phyloP scores from a whole-genome alignment of 1,284 basidiomycete genomes.

The Puccinia brachypodii region DNA sequence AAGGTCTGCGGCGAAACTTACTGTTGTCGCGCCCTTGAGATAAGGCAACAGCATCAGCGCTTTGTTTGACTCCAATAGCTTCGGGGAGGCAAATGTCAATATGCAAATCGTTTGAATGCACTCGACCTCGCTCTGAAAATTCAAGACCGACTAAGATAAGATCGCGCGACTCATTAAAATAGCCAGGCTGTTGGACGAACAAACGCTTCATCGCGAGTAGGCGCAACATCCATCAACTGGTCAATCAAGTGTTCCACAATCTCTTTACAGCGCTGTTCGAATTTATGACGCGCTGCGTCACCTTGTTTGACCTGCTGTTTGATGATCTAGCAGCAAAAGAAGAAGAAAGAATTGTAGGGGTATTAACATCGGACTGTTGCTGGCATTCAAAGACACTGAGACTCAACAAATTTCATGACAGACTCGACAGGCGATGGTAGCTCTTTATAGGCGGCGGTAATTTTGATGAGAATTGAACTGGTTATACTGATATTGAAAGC shows the following conservation, averaged over 20 bases:
- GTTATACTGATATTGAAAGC: slow-evolving; percentile 12
- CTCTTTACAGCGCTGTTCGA: slow-evolving; percentile 33
- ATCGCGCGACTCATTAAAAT: not conserved
- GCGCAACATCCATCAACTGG: slow-evolving; percentile 41
- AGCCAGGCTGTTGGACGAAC: slow-evolving; percentile 45
- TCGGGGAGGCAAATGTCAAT: slow-evolving; percentile 75
- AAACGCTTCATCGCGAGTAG: slow-evolving; percentile 51
- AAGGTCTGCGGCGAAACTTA: slow-evolving; percentile 57
- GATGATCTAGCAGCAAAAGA: slow-evolving; percentile 24
- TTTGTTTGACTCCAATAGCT: slow-evolving; percentile 73
- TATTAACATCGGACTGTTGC: not conserved
- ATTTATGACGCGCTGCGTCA: slow-evolving; percentile 23
- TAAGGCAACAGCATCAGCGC: slow-evolving; percentile 81
- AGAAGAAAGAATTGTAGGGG: not conserved
- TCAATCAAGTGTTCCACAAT: slow-evolving; percentile 47
- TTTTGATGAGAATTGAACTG: slow-evolving; percentile 37
- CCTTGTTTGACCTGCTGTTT: slow-evolving; percentile 17
- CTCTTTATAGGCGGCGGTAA: slow-evolving; percentile 33
- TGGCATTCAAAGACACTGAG: not conserved
- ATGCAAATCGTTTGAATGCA: slow-evolving; percentile 81
- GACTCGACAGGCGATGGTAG: slow-evolving; percentile 37
- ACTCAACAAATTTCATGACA: slow-evolving; percentile 46
- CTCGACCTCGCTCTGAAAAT: slow-evolving; percentile 69
- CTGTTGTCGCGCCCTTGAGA: slow-evolving; percentile 74
- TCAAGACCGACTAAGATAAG: not conserved